Evolutionary conservation across 257 asterid genomes (phyloP), one percentile per base, ranked within the genome.

Genomic region (Euphrasia confusa): DNA sequence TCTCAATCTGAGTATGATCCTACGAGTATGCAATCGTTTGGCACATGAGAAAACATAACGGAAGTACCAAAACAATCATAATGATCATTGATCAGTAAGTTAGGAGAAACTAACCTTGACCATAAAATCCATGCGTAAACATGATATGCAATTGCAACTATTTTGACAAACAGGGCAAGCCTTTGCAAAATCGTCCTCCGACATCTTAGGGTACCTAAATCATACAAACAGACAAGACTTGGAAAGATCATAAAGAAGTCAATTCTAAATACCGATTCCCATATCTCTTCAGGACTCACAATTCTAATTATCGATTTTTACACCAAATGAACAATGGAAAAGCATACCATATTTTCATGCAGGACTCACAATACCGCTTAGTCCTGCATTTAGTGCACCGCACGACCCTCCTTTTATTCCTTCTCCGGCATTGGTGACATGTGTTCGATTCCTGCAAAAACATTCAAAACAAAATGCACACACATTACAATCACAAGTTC

Each of bases 71-170:
- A 63, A 40, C 32, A 68, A 32, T 11, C 45, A 64, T 32, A 73
- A 35, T 37, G 48, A 26, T 47, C 14, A 73, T 30, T 37, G 48
- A 26, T 47, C 14, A 24, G 13, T 13, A 35, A 42, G 62, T 47
- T 4, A 53, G 61, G 61, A 68, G 52, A 62, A 77, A 71, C 80
- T 24, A 66, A 84, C 95, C 48, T 73, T 71, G 15, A 10, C 15
- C 21, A 66, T 9, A 39, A 63, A 68, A 48, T 81, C 87, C 81
- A 84, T 68, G 39, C 91, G 80, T 74, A 87, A 76, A 75, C 96
- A 87, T 45, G 80, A 5, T 75, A 79, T 83, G 84, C 94, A 87
- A 66, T 88, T 88, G 82, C 96, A 87, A 52, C 77, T 84, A 49
- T 62, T 60, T 45, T 42, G 63, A 80, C 94, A 87, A 77, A 87